Conservation (phyloP, 2,329 filamentous ascomycete genomes). For the Colletotrichum australisinense region DNA sequence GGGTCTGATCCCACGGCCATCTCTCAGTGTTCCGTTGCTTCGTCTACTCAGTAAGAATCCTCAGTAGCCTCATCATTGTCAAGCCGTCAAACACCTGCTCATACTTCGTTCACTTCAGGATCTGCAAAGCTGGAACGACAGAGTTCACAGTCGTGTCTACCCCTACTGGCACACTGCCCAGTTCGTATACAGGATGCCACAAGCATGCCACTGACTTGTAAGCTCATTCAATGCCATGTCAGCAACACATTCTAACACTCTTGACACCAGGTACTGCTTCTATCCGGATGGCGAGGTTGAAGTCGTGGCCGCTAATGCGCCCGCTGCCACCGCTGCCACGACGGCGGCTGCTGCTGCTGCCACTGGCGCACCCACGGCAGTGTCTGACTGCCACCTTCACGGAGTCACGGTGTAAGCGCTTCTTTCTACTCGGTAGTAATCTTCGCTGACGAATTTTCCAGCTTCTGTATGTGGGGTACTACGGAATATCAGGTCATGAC, state of each 20-base stretch:
- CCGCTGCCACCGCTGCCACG: slow-evolving; percentile 31
- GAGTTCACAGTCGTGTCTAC: slow-evolving; percentile 33
- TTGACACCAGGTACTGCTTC: slow-evolving; percentile 53
- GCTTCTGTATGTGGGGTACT: slow-evolving; percentile 56
- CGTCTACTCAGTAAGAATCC: slow-evolving; percentile 34
- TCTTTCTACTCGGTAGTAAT: too few relatives aligned
- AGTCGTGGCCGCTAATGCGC: slow-evolving; percentile 44
- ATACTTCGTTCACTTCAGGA: not conserved
- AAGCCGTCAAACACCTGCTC: not conserved
- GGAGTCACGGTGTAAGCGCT: slow-evolving; percentile 50
- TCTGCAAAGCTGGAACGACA: slow-evolving; percentile 31
- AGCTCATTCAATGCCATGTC: slow-evolving; percentile 28
- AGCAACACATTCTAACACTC: not conserved
- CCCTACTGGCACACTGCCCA: slow-evolving; percentile 40
- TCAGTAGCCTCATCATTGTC: not conserved
- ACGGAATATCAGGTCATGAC: slow-evolving; percentile 57
- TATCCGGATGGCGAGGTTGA: slow-evolving; percentile 54
- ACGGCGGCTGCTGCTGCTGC: slow-evolving; percentile 10
- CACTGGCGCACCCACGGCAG: slow-evolving; percentile 45
- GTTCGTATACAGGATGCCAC: slow-evolving; percentile 59
- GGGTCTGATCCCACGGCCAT: slow-evolving; percentile 21
- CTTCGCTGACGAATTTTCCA: slow-evolving; percentile 38
- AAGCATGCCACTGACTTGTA: slow-evolving; percentile 62
- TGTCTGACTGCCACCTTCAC: slow-evolving; percentile 56
- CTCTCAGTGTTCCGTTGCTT: slow-evolving; percentile 33